These are phyloP conservation scores for Posidonia oceanica DNA, from an alignment of 116 monocot species.

Conservation along the genomic window DNA sequence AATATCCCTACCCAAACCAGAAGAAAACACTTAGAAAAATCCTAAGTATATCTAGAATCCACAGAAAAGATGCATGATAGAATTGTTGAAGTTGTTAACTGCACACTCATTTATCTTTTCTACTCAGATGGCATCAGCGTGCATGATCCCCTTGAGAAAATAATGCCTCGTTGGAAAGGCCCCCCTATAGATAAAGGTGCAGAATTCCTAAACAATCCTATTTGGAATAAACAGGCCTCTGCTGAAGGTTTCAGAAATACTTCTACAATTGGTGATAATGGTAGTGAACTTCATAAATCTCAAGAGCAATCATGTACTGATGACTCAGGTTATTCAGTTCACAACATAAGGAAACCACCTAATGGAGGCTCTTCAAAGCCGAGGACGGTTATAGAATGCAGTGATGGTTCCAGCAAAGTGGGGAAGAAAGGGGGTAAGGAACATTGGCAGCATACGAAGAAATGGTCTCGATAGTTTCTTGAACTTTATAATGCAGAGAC, in stretches of 20 bases:
- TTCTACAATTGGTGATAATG: neutral
- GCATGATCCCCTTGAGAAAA: slow-evolving; percentile 61
- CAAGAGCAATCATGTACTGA: slow-evolving; percentile 12
- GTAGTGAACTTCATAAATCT: slow-evolving; percentile 17
- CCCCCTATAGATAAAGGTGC: slow-evolving; percentile 34
- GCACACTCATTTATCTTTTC: neutral
- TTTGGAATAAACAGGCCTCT: slow-evolving; percentile 1
- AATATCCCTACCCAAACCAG: too few species aligned
- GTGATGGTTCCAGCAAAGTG: slow-evolving; percentile 63
- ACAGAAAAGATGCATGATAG: neutral
- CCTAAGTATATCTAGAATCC: too few species aligned
- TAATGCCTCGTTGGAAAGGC: slow-evolving; percentile 76
- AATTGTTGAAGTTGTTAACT: slow-evolving; percentile 1
- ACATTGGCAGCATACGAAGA: slow-evolving; percentile 85
- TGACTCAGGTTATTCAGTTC: slow-evolving; percentile 11
- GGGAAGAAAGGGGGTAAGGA: slow-evolving; percentile 64
- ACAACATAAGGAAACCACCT: slow-evolving; percentile 13
- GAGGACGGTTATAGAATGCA: slow-evolving; percentile 60
- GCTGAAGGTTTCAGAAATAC: slow-evolving; percentile 9
- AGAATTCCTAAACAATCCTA: slow-evolving; percentile 31
- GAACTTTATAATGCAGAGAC: slow-evolving; percentile 74
- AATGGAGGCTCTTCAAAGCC: slow-evolving; percentile 14
- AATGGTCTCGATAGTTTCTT: slow-evolving; percentile 71
- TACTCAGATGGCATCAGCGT: slow-evolving; percentile 67
- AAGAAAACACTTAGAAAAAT: too few species aligned